Conservation (phyloP, 2,329 filamentous ascomycete genomes). For the Cryphonectria naterciae region DNA sequence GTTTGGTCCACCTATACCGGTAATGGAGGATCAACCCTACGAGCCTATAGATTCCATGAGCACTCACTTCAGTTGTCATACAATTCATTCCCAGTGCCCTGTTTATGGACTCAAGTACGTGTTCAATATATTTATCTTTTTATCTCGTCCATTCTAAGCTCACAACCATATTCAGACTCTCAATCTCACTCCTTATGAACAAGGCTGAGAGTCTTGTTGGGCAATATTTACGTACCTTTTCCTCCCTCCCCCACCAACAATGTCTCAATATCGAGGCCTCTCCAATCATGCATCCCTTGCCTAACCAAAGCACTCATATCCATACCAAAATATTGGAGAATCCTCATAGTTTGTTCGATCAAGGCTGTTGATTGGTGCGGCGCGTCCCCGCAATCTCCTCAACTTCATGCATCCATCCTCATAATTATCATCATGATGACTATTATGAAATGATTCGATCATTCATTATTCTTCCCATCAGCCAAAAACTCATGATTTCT, state of each 20-base stretch:
- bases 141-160: background rate
- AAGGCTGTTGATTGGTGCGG: background rate
- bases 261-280: background rate
- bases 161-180: background rate
- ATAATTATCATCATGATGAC: background rate
- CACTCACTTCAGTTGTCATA: background rate
- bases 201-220: too few relatives aligned
- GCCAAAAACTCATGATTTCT: background rate
- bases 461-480: background rate
- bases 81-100: background rate
- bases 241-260: too few relatives aligned
- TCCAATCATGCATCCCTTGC: background rate
- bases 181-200: too few relatives aligned
- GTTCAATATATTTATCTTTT: background rate
- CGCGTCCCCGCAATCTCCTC: slow-evolving; percentile 7
- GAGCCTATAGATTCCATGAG: background rate
- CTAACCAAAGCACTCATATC: background rate
- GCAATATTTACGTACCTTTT: too few relatives aligned
- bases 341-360: background rate
- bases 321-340: background rate
- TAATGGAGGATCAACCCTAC: background rate
- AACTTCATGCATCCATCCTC: slow-evolving; percentile 17
- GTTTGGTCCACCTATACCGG: background rate
- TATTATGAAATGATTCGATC: background rate
- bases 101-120: too few relatives aligned